Base-by-base conservation (phyloP, 768 basidiomycete species). In the Mycena maculata region DNA sequence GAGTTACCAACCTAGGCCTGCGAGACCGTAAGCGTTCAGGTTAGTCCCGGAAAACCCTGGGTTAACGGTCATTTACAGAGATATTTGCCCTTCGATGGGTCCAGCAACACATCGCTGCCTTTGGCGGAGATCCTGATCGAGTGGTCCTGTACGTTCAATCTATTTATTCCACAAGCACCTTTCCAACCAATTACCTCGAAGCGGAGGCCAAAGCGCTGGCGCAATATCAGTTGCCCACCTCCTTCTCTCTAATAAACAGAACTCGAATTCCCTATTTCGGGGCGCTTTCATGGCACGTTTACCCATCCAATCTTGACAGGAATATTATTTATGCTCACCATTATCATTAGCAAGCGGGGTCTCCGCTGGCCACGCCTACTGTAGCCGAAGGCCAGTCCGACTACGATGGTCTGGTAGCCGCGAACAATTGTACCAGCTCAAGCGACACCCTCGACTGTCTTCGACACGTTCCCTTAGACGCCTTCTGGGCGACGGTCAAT, bases 361-460 rank as follows among this genome's bases (percentile, higher is more conserved):
- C 31, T 4, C 45, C 49, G 22, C 15, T 33, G 12, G 27, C 47
- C 48, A 18, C 27, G 9, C 28, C 18, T 36, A 28, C 57, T 20
- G 48, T 36, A 10, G 25, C 62, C 31, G 25, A 38, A 9, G 52
- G 47, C 2, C 64, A 65, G 18, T 7, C 56, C 6, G 15, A 41
- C 47, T 65, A 65, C 57, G 57, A 65, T 33, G 41, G 13, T 6
- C 64, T 65, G 23, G 64, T 65, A 4, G 11, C 28, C 4, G 64
- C 61, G 7, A 63, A 59, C 28, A 60, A 64, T 0, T 84, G 83
- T 52, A 65, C 70, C 0, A 12, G 18, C 8, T 48, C 76, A 4
- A 10, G 22, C 0, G 78, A 82, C 47, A 75, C 76, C 2, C 62
- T 82, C 22, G 70, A 75, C 5, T 84, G 82, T 60, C 72, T 84